A percentile compares a stretch with the other conserved stretches of the same genome.
Evolutionary conservation across 2,329 filamentous ascomycete genomes (phyloP).

Genomic region (Aureobasidium leucospermi): DNA sequence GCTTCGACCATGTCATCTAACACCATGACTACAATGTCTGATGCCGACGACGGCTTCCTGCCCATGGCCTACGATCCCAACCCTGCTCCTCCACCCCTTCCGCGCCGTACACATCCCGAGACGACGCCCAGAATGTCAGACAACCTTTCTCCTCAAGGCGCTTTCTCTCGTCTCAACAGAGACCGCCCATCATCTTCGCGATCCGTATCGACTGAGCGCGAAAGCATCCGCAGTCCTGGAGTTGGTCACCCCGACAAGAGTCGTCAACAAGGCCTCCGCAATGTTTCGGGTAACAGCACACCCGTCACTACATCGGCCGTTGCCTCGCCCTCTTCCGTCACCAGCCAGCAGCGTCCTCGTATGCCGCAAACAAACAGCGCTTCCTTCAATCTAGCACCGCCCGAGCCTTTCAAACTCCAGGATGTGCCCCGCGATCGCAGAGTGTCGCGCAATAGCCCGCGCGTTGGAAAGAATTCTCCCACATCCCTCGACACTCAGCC

Average conservation of each 20-base stretch:
- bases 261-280: constrained; percentile 40
- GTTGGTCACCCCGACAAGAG: background rate
- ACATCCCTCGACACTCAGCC: background rate
- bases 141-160: constrained; percentile 32
- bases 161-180: constrained; percentile 34
- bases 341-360: constrained; percentile 22
- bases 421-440: constrained; percentile 66
- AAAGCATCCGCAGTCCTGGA: constrained; percentile 16
- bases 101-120: constrained; percentile 3
- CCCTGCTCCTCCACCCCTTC: constrained; percentile 24
- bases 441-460: constrained; percentile 30
- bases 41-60: constrained; percentile 49
- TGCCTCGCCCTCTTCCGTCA: constrained; percentile 22
- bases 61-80: constrained; percentile 47
- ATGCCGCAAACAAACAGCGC: constrained; percentile 23
- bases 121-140: constrained; percentile 20
- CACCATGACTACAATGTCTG: constrained; percentile 40
- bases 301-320: constrained; percentile 21
- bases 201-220: constrained; percentile 39
- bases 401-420: constrained; percentile 61
- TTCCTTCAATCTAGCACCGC: constrained; percentile 21
- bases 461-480: constrained; percentile 18
- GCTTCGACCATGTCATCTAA: constrained; percentile 57
- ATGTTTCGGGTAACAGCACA: constrained; percentile 22
- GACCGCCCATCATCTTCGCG: constrained; percentile 33